Base-by-base conservation (phyloP, 2,329 filamentous ascomycete genomes). In the Xylariaceae sp. region DNA sequence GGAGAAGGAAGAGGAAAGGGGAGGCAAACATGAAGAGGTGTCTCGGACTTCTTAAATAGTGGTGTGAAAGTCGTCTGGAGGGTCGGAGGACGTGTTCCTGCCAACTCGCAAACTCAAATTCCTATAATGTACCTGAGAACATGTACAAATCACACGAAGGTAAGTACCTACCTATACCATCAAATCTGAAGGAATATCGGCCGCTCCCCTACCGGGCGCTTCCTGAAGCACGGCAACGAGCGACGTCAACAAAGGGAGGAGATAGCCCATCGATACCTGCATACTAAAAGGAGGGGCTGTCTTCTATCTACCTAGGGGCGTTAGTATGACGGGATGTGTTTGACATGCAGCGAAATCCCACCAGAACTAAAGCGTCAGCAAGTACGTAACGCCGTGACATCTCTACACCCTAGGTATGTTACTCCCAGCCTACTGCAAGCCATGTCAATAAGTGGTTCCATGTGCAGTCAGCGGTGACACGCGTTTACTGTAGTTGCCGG, bases 291-390 rank as follows among this genome's bases (percentile, higher is more conserved):
- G 27, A 31, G 38, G 29, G 31, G 28, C 31, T n/a, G n/a, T n/a
- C n/a, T n/a, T n/a, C n/a, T n/a, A n/a, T n/a, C n/a, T n/a, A n/a
- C 33, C 31, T 24, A 24, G 21, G 11, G 6, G 21, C 34, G 19
- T 34, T 37, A 38, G 36, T 27, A 39, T 24, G 13, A 27, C 31
- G 26, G 36, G 33, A 38, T 26, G 11, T 26, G 35, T 46, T 40
- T 46, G 38, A 44, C 39, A 42, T 43, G 42, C 41, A 47, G 38
- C 34, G 41, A 42, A 36, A 46, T 44, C 47, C 38, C 19, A 40
- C 17, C 24, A 21, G 19, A 26, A n/a, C n/a, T n/a, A n/a, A 24
- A 24, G 15, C 23, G 44, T 47, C 43, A 47, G 46, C 46, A 38
- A 42, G 33, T 43, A 41, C 36, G 34, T 31, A 42, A n/a, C n/a